These are phyloP conservation scores for Phytophthora cactorum DNA, from an alignment of 352 stramenopile species.

Conservation along the genomic window DNA sequence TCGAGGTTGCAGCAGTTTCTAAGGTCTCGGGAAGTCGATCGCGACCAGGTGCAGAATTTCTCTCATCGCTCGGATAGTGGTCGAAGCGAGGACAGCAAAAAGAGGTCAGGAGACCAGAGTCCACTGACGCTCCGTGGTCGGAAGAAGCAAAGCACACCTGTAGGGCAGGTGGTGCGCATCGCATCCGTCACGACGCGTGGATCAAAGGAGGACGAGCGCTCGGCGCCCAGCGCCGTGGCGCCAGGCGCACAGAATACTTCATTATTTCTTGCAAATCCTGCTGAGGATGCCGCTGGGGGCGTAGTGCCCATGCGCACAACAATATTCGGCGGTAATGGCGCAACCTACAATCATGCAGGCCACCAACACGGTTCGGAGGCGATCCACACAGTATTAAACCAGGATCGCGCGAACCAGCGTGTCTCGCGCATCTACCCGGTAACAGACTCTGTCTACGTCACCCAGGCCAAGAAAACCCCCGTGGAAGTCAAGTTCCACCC, in stretches of 20 bases:
- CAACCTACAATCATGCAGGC: conserved; percentile 14
- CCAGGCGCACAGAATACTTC: conserved; percentile 34
- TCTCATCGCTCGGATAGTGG: conserved; percentile 33
- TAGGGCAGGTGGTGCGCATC: conserved; percentile 28
- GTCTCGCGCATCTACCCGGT: conserved; percentile 79
- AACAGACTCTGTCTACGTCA: conserved; percentile 72
- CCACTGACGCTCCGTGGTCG: conserved; percentile 33
- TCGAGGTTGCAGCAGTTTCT: conserved; percentile 15
- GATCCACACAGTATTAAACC: conserved; percentile 46
- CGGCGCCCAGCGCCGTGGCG: conserved; percentile 37
- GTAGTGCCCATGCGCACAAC: conserved; percentile 13
- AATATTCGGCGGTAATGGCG: conserved; percentile 16
- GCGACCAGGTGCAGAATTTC: conserved; percentile 31
- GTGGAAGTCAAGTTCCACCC: conserved; percentile 84
- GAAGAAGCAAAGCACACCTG: conserved; percentile 36
- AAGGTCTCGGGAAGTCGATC: conserved; percentile 13
- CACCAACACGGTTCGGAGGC: conserved; percentile 36
- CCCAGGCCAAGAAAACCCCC: conserved; percentile 76
- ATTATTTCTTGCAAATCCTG: conserved; percentile 31
- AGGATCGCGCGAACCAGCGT: conserved; percentile 69
- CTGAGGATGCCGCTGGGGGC: conserved; percentile 15
- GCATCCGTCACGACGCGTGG: conserved; percentile 29
- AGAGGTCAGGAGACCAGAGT: conserved; percentile 4
- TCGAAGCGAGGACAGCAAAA: conserved; percentile 18
- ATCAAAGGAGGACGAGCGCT: conserved; percentile 46